Conservation (phyloP, 129 eudicot species). For the Pulicaria dysenterica region DNA sequence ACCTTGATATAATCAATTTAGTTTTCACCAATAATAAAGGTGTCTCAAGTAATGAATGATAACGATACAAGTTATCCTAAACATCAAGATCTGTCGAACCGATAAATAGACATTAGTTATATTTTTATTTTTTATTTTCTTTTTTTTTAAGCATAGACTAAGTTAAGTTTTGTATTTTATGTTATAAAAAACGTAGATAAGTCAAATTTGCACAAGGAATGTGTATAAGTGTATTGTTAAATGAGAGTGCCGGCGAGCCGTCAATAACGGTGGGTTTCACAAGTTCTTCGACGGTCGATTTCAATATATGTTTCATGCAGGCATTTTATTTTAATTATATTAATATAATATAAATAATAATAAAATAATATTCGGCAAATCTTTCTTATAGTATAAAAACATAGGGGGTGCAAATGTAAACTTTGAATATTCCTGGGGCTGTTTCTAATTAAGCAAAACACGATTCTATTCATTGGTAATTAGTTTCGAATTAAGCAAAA, state of each 20-base stretch:
- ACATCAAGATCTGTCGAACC: not conserved
- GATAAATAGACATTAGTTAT: not conserved
- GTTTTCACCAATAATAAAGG: slow-evolving; percentile 10
- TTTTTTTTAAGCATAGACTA: not conserved
- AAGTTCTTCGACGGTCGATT: slow-evolving; percentile 34
- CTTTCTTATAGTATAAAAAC: not conserved
- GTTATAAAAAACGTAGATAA: slow-evolving; percentile 3
- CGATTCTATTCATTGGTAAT: too few relatives aligned
- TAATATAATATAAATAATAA: too few relatives aligned
- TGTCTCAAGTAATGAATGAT: not conserved
- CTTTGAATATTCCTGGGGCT: not conserved
- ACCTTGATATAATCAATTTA: too few relatives aligned
- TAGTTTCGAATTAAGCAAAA: not conserved
- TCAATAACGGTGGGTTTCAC: slow-evolving; percentile 5
- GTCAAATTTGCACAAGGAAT: slow-evolving; percentile 32
- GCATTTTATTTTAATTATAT: not conserved
- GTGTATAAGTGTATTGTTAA: slow-evolving; percentile 28
- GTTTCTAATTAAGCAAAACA: not conserved
- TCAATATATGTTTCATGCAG: slow-evolving; percentile 14
- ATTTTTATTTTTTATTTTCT: not conserved
- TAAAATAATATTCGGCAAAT: not conserved
- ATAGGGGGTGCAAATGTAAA: not conserved
- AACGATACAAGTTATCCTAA: slow-evolving; percentile 18
- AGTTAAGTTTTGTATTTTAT: not conserved
- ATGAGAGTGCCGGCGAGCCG: slow-evolving; percentile 41